Conservation (phyloP, 2,329 filamentous ascomycete species). For the Cylindrodendrum hubeiense region DNA sequence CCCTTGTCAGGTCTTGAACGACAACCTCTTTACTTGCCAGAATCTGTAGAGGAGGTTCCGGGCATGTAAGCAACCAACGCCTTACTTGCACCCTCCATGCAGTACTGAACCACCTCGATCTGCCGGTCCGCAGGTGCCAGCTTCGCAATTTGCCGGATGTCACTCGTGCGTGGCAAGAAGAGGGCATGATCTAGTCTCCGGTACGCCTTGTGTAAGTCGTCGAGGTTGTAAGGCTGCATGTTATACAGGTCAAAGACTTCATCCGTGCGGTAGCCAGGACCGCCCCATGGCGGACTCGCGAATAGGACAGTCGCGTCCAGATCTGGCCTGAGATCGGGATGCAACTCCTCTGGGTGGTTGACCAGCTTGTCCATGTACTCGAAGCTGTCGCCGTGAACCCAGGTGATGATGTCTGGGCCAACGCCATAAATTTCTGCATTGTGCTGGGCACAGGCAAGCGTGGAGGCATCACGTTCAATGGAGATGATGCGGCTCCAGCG, state of each 20-base stretch:
- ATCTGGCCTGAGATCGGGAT: constrained; percentile 56
- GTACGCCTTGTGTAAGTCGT: constrained; percentile 73
- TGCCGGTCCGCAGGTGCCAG: constrained; percentile 65
- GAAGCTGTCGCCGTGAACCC: constrained; percentile 90
- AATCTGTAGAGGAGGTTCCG: constrained; percentile 31
- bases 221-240: constrained; percentile 89
- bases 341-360: constrained; percentile 51
- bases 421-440: constrained; percentile 92
- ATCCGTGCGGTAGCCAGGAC: constrained; percentile 66
- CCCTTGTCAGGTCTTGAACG: background rate
- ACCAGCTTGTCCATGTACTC: constrained; percentile 69
- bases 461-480: constrained; percentile 85
- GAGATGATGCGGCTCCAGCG: constrained; percentile 88
- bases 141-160: constrained; percentile 81
- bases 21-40: constrained; percentile 14
- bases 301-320: constrained; percentile 61
- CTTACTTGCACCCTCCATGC: constrained; percentile 90
- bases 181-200: constrained; percentile 73
- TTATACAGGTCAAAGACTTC: constrained; percentile 84
- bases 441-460: constrained; percentile 89
- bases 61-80: constrained; percentile 76
- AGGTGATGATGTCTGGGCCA: constrained; percentile 77
- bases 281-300: constrained; percentile 72
- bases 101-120: constrained; percentile 88
- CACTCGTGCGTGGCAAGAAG: constrained; percentile 87